Evolutionary conservation across 225 moss, liverwort and hornwort genomes (phyloP).

Genomic region (Straminergon stramineum): DNA sequence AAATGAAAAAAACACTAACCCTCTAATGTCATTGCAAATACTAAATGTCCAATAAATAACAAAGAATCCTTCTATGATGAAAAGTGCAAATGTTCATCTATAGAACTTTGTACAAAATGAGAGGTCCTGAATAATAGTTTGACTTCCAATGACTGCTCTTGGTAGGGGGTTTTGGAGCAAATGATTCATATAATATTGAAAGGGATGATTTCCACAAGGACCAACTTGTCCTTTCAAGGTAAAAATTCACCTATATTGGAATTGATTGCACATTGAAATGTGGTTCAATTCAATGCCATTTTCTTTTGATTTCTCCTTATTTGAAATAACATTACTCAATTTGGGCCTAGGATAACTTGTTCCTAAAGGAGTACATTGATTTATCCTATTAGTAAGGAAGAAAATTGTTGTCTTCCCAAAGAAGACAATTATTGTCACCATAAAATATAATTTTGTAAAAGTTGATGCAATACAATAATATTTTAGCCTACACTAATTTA

Average conservation of each 20-base stretch:
- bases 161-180: background rate
- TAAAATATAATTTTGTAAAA: background rate
- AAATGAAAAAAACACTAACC: too few species aligned
- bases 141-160: too few species aligned
- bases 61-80: too few species aligned
- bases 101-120: too few species aligned
- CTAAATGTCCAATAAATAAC: too few species aligned
- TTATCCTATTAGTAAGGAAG: background rate
- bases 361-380: background rate
- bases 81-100: too few species aligned
- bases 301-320: background rate
- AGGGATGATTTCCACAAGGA: background rate
- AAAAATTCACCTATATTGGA: background rate
- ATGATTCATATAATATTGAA: background rate
- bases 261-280: background rate
- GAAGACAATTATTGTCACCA: background rate
- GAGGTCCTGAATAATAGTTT: too few species aligned
- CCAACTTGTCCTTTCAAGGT: background rate
- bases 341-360: background rate
- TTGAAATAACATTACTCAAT: background rate
- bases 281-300: background rate
- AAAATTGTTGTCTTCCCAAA: too few species aligned
- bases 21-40: too few species aligned
- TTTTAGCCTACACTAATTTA: background rate
- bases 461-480: background rate